Percentiles rank a stretch among this genome's conserved stretches.
These are phyloP conservation scores for Arabis alpina DNA, from an alignment of 345 rosid species.

Conservation along the genomic window DNA sequence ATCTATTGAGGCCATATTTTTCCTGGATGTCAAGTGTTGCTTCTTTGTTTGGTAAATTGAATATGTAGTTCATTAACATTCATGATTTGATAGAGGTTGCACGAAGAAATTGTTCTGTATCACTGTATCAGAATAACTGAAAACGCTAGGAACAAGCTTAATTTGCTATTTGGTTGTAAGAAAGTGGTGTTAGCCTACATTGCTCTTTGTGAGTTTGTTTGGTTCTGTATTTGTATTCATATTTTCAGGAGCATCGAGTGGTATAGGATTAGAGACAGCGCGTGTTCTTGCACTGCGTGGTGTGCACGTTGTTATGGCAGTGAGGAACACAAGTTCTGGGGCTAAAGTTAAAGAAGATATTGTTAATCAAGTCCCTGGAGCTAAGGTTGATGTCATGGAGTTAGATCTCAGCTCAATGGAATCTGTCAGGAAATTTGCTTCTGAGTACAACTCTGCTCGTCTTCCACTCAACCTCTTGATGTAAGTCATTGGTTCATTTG, in stretches of 20 bases:
- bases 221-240: neutral
- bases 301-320: conserved; percentile 67
- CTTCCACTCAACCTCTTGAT: conserved; percentile 67
- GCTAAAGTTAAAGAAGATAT: conserved; percentile 55
- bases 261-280: conserved; percentile 64
- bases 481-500: conserved; percentile 35
- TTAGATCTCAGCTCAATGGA: conserved; percentile 67
- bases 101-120: no score
- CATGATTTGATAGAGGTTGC: neutral
- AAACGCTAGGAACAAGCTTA: no score
- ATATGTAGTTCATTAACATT: no score
- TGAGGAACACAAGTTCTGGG: conserved; percentile 59
- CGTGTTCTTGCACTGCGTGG: conserved; percentile 74
- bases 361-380: conserved; percentile 51
- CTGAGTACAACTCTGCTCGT: conserved; percentile 54
- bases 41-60: neutral
- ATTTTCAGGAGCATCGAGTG: conserved; percentile 67
- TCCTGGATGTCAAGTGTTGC: neutral
- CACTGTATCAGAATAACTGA: no score
- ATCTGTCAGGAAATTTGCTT: conserved; percentile 62
- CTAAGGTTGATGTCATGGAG: conserved; percentile 71
- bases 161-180: neutral
- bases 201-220: neutral
- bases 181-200: conserved; percentile 3
- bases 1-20: neutral